Percentiles rank a stretch among this genome's conserved stretches.
phyloP scores from a whole-genome alignment of 2,329 filamentous ascomycete species.

The Hymenoscyphus fructigenus region DNA sequence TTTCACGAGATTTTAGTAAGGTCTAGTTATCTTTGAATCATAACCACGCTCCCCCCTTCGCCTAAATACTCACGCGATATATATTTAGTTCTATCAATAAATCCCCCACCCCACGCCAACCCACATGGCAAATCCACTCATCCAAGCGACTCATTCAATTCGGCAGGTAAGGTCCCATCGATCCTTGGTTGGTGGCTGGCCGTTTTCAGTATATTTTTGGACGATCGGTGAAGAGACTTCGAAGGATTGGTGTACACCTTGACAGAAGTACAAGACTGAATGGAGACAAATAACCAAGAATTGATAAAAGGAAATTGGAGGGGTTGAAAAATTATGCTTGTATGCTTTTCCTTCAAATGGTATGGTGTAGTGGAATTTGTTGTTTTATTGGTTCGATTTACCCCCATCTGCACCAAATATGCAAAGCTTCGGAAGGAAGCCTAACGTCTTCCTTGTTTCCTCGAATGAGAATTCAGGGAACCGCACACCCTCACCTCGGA shows the following conservation, averaged over 20 bases:
- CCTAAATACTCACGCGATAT: background rate
- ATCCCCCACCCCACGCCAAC: background rate
- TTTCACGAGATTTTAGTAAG: background rate
- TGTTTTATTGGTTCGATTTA: background rate
- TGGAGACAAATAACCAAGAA: background rate
- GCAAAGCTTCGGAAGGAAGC: background rate
- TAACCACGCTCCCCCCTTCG: background rate
- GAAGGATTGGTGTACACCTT: background rate
- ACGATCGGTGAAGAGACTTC: background rate
- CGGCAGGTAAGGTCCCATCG: too few relatives aligned
- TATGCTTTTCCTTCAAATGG: background rate
- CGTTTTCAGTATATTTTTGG: background rate
- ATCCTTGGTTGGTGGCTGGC: background rate
- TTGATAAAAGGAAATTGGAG: background rate
- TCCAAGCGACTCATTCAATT: background rate
- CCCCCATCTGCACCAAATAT: background rate
- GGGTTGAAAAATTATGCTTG: background rate
- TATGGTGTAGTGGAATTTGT: background rate
- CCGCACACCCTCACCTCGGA: background rate
- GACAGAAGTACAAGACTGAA: background rate
- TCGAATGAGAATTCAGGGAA: background rate
- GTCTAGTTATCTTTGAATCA: background rate
- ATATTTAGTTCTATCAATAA: background rate
- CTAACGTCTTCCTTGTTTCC: background rate
- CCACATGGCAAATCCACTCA: background rate